These are phyloP conservation scores for Paraurostyla sp. DNA, from an alignment of 73 alveolate genomes.

Conservation along the genomic window DNA sequence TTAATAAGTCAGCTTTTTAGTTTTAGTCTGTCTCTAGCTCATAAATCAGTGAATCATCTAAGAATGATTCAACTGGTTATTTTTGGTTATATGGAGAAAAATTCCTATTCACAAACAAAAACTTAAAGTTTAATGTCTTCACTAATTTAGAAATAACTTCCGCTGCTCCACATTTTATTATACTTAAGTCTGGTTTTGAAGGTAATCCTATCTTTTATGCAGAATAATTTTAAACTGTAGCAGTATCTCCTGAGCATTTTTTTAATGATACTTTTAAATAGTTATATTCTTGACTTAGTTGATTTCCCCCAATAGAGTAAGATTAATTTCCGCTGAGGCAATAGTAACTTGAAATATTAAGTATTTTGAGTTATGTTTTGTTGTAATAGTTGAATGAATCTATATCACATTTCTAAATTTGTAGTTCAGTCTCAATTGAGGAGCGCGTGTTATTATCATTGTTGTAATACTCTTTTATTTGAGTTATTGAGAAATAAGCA, in stretches of 20 bases:
- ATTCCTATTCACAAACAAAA: background rate
- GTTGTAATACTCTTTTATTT: constrained; percentile 10
- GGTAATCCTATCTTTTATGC: background rate
- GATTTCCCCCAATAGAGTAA: constrained; percentile 16
- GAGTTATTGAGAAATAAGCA: background rate
- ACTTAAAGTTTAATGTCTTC: background rate
- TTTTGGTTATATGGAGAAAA: background rate
- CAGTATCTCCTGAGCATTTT: background rate
- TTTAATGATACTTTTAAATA: background rate
- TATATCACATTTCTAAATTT: background rate
- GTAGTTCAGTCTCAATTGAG: no score
- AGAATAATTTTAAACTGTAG: background rate
- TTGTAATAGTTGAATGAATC: background rate
- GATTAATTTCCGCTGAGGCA: background rate
- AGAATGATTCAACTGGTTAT: background rate
- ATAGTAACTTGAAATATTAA: background rate
- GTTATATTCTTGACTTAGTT: background rate
- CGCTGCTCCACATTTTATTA: constrained; percentile 2
- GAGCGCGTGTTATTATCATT: no score
- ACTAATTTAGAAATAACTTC: background rate
- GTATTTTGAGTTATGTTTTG: background rate
- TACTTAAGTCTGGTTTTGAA: background rate
- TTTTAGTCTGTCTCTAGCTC: constrained; percentile 14
- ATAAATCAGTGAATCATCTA: constrained; percentile 1
- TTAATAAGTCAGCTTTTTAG: background rate